A percentile compares a stretch with the other conserved stretches of the same genome.
These are phyloP conservation scores for Trichosanthes cucumerina DNA, from an alignment of 306 rosid genomes.

Conservation along the genomic window DNA sequence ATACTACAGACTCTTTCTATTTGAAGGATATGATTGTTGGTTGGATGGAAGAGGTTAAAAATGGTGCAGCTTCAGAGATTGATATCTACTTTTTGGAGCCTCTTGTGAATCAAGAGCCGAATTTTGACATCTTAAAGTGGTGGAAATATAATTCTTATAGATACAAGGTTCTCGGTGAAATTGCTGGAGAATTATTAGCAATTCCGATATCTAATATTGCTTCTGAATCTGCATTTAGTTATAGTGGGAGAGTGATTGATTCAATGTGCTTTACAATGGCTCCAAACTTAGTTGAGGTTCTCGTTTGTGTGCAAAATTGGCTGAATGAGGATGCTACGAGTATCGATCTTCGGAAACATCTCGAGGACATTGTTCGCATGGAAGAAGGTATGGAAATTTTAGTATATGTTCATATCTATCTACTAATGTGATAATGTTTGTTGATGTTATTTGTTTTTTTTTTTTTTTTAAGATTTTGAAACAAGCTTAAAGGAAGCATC, in stretches of 20 bases:
- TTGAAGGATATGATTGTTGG: no score
- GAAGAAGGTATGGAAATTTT: background rate
- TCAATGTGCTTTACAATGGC: background rate
- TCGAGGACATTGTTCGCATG: background rate
- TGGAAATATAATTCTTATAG: background rate
- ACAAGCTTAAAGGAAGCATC: background rate
- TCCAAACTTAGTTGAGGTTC: background rate
- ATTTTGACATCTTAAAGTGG: background rate
- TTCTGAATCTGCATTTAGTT: background rate
- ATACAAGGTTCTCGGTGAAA: background rate
- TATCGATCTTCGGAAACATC: background rate
- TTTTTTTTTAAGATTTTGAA: background rate
- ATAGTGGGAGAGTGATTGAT: background rate
- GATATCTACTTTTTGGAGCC: no score
- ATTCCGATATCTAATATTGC: background rate
- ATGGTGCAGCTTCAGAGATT: no score
- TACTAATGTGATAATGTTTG: background rate
- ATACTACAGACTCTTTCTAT: no score
- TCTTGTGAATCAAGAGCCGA: no score
- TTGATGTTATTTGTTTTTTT: background rate
- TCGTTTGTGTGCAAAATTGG: background rate
- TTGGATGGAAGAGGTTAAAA: no score
- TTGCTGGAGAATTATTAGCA: background rate
- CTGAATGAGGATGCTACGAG: background rate
- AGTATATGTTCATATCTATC: background rate